Evolutionary conservation across 768 basidiomycete genomes (phyloP).

Genomic region (Trametes coccinea): DNA sequence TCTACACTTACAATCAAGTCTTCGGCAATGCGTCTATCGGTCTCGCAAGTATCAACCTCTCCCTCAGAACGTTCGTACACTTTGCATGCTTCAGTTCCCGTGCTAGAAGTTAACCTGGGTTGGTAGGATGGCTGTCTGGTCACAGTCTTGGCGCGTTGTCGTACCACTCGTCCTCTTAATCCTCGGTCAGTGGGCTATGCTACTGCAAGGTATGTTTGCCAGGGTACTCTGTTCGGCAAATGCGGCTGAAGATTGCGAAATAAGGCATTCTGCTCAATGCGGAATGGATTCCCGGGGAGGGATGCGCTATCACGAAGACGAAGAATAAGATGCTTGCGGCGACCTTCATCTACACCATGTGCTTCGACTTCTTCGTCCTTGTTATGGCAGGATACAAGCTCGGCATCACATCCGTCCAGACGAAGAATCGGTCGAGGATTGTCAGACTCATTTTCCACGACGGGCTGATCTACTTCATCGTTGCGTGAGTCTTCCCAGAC

Average conservation of each 20-base stretch:
- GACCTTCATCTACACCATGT: constrained; percentile 78
- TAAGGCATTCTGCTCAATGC: constrained; percentile 63
- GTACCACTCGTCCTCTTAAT: constrained; percentile 52
- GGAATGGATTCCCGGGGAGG: constrained; percentile 48
- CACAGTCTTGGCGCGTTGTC: constrained; percentile 54
- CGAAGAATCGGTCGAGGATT: constrained; percentile 44
- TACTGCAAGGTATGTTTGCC: constrained; percentile 53
- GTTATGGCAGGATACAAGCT: constrained; percentile 63
- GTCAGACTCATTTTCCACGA: constrained; percentile 68
- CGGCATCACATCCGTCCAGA: constrained; percentile 29
- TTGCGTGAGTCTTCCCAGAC: constrained; percentile 51
- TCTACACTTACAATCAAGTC: constrained; percentile 50
- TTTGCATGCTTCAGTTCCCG: background rate
- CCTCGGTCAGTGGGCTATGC: constrained; percentile 70
- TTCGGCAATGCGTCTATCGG: constrained; percentile 46
- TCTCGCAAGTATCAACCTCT: constrained; percentile 48
- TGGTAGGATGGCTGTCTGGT: constrained; percentile 64
- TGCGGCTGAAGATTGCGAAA: background rate
- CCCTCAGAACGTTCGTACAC: constrained; percentile 43
- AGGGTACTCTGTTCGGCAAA: background rate
- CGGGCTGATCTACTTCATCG: constrained; percentile 72
- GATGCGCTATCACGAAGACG: constrained; percentile 59
- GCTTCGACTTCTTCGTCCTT: constrained; percentile 66
- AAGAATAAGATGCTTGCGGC: constrained; percentile 65
- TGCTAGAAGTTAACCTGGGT: background rate